Base-by-base conservation (phyloP, 2,329 filamentous ascomycete species). In the Fusarium pseudoanthophilum region DNA sequence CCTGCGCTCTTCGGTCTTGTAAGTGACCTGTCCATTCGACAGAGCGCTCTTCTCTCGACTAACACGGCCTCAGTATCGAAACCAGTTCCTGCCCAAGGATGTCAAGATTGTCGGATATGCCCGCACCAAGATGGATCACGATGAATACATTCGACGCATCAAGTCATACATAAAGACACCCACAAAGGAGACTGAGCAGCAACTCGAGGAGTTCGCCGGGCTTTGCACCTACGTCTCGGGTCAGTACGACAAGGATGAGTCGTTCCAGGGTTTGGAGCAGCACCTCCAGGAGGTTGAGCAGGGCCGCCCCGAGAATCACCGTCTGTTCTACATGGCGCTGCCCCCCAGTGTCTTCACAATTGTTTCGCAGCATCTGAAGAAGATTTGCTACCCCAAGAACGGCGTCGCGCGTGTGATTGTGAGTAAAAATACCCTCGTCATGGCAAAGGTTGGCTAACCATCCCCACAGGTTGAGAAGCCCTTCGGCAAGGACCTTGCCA, bases 141-240 rank as follows among this genome's bases (percentile, higher is more conserved):
- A 94, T 74, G 96, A 99, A 84, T 98, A 93, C 87, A 89, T 98
- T 82, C 93, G 92, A 85, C 91, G 96, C 77, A 95, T 99, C 85
- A 95, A 93, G 86, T 97, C 95, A 69, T 97, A 98, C 87, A 99
- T 99, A 87, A 98, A 99, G 90, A 96, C 95, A 21, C 96, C 96
- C 21, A 98, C 95, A 77, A 97, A 97, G 87, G 96, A 98, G 79
- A 92, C 97, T 77, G 95, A 99, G 87, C 92, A 97, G 85, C 95
- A 98, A 83, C 89, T 99, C 68, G 91, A 96, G 71, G 92, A 96
- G 67, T 99, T 99, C 86, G 92, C 91, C 86, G 86, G 89, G 71
- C 87, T 95, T 78, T 98, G 95, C 89, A 91, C 93, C 80, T 99
- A 99, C 81, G 88, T 99, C 57, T 94, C 95, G n/a, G 96, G 96